These are phyloP conservation scores for Trichophyton verrucosum DNA, from an alignment of 2,329 filamentous ascomycete genomes.

Conservation along the genomic window DNA sequence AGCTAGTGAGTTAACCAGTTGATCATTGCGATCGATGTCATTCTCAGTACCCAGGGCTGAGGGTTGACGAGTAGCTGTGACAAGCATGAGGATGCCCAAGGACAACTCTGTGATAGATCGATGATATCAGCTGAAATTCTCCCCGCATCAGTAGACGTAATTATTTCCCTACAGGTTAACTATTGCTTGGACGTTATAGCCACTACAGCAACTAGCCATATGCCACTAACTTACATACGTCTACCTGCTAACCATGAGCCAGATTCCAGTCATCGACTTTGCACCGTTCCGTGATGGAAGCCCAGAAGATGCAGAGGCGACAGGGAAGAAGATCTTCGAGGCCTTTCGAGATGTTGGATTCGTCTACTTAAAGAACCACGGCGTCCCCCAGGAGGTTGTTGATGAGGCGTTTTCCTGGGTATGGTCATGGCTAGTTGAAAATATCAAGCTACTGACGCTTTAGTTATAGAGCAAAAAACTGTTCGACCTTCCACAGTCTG, in stretches of 20 bases:
- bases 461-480: conserved; percentile 22
- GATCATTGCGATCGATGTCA: too few relatives aligned
- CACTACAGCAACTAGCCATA: not conserved
- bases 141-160: not conserved
- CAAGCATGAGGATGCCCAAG: not conserved
- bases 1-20: too few relatives aligned
- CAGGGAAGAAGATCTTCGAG: conserved; percentile 30
- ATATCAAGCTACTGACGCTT: not conserved
- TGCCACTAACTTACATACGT: not conserved
- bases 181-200: not conserved
- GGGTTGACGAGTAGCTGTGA: not conserved
- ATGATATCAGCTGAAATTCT: not conserved
- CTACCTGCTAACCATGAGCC: conserved; percentile 1
- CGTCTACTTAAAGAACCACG: conserved; percentile 39
- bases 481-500: conserved; percentile 33
- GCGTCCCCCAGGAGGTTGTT: conserved; percentile 28
- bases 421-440: not conserved
- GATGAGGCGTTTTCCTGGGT: conserved; percentile 34
- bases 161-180: not conserved
- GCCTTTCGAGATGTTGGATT: conserved; percentile 37
- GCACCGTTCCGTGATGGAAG: conserved; percentile 23
- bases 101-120: not conserved
- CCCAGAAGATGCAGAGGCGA: conserved; percentile 18
- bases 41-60: too few relatives aligned
- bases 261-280: conserved; percentile 33